Base-by-base conservation (phyloP, 768 basidiomycete genomes). In the Tylopilus intermedius region DNA sequence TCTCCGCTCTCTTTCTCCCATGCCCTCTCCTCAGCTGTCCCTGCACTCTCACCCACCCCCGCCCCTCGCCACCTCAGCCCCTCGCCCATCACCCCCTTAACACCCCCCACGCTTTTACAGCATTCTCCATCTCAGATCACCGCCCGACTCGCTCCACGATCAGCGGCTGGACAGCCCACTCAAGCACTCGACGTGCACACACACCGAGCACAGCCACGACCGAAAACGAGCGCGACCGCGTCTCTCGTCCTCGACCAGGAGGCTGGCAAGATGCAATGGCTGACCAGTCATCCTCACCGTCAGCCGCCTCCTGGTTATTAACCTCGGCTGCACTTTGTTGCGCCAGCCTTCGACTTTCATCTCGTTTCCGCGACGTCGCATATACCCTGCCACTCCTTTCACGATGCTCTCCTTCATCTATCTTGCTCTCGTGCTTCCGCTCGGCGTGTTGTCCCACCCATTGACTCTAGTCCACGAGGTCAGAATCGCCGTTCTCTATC, bases 321-420 rank as follows among this genome's bases (percentile, higher is more conserved):
- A 3, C 27, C 5, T 30, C 30, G 30, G 7, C 9, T 30, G 8
- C 30, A 10, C 4, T 21, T 11, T 6, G 15, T 15, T 1, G 5
- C 29, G 11, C 7, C 10, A 2, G n/a, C 15, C 32, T 37, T 33
- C 30, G 53, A 32, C 51, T 41, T 8, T 11, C 52, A 9, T 15
- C 35, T 43, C 26, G 35, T 14, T n/a, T n/a, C 4, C 29, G 37
- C 9, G 1, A 21, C 51, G 6, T 35, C 27, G 38, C 43, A n/a
- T 42, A 32, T 24, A 3, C 40, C 41, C 47, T 40, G 9, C 46
- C 56, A 37, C 42, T 62, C 64, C 11, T 58, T 58, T 11, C 43
- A 55, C 3, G 9, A 67, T 67, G 65, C 63, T 62, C 43, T 63
- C 53, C n/a, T 38, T 49, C 24, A n/a, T 57, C 45, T 48, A 5